Evolutionary conservation across 805 yeast genomes (phyloP).

Genomic region (Kuraishia molischiana): DNA sequence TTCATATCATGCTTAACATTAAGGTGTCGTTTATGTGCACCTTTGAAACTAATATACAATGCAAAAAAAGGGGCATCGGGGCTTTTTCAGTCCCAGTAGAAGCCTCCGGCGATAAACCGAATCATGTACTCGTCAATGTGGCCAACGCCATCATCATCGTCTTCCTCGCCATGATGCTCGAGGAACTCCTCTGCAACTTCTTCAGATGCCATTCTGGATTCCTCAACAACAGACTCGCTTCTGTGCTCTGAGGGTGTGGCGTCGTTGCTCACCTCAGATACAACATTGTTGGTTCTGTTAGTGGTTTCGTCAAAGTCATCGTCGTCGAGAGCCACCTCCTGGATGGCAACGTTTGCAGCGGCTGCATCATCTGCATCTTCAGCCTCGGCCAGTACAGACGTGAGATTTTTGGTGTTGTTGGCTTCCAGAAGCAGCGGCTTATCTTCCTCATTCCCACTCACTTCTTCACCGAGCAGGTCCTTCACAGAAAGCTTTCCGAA

Average conservation of each 20-base stretch:
- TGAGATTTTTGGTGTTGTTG: constrained; percentile 31
- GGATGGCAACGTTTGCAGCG: constrained; percentile 86
- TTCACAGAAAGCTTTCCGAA: constrained; percentile 79
- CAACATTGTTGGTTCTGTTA: constrained; percentile 10
- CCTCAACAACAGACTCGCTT: neutral
- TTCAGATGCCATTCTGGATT: constrained; percentile 5
- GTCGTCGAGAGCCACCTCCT: constrained; percentile 73
- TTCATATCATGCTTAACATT: too few relatives aligned
- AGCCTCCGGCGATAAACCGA: constrained; percentile 77
- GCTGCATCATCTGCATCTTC: constrained; percentile 89
- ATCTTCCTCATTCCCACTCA: constrained; percentile 13
- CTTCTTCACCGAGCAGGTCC: constrained; percentile 68
- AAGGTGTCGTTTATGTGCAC: too few relatives aligned
- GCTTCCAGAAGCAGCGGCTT: constrained; percentile 23
- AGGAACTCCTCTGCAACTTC: constrained; percentile 12
- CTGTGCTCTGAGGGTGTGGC: neutral
- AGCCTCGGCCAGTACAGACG: constrained; percentile 66
- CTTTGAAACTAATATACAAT: too few relatives aligned
- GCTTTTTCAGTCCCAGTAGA: constrained; percentile 33
- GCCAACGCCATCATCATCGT: constrained; percentile 55
- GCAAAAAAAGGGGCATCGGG: too few relatives aligned
- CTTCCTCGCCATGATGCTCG: constrained; percentile 25
- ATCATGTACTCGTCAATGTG: constrained; percentile 97
- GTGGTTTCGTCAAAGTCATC: constrained; percentile 65
- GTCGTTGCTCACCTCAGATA: neutral